Conservation (phyloP, 805 yeast species). For the Myxozyma lipomycoides region DNA sequence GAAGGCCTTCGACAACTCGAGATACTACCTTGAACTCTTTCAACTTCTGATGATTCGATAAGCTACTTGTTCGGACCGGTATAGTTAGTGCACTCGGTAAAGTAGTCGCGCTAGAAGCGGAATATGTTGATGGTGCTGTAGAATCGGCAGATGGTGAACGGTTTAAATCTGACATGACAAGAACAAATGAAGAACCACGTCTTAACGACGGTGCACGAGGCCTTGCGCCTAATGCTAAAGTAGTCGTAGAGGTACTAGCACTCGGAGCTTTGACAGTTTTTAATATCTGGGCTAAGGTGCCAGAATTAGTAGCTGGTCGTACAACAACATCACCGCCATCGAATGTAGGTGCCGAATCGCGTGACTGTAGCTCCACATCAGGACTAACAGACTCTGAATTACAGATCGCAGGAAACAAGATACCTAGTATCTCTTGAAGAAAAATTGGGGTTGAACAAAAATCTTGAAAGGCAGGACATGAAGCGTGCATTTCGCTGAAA, state of each 20-base stretch:
- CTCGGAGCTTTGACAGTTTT: constrained; percentile 13
- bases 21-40: constrained; percentile 22
- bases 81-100: neutral
- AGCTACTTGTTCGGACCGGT: neutral
- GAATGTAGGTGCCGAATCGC: constrained; percentile 18
- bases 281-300: constrained; percentile 21
- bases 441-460: constrained; percentile 25
- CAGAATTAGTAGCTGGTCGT: constrained; percentile 17
- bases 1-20: constrained; percentile 26
- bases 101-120: neutral
- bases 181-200: constrained; percentile 26
- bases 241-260: neutral
- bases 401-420: constrained; percentile 26
- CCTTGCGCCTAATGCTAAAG: constrained; percentile 3
- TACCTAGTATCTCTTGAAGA: constrained; percentile 25
- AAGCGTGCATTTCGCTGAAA: constrained; percentile 27
- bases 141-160: neutral
- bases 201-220: constrained; percentile 26
- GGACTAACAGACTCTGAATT: constrained; percentile 25
- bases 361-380: constrained; percentile 23
- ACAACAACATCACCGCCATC: constrained; percentile 27
- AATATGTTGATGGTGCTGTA: neutral
- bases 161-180: constrained; percentile 19
- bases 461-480: constrained; percentile 27
- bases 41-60: constrained; percentile 3